Percentiles rank a stretch among this genome's conserved stretches.
Conservation (phyloP, 2,329 filamentous ascomycete genomes). For the Leptosphaerulina australis region DNA sequence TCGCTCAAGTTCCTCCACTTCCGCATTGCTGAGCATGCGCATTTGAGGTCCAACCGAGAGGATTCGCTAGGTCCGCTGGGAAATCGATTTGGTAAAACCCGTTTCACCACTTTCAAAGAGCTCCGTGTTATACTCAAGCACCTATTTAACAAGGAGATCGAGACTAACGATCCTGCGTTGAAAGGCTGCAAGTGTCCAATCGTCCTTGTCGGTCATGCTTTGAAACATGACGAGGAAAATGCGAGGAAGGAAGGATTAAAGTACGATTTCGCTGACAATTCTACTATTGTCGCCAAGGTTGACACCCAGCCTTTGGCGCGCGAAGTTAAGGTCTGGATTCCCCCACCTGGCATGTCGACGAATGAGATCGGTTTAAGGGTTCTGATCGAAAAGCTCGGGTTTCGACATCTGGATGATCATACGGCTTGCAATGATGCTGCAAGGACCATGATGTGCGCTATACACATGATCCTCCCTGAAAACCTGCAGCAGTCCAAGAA, state of each 20-base stretch:
- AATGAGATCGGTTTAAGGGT: slow-evolving; percentile 20
- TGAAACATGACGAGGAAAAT: slow-evolving; percentile 29
- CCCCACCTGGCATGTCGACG: neutral
- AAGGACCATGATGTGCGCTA: slow-evolving; percentile 32
- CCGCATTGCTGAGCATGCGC: slow-evolving; percentile 28
- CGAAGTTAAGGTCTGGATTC: slow-evolving; percentile 12
- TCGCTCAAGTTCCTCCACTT: slow-evolving; percentile 29
- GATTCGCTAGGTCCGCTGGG: slow-evolving; percentile 21
- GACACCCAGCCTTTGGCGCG: slow-evolving; percentile 34
- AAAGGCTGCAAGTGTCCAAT: slow-evolving; percentile 24
- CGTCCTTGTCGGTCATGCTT: slow-evolving; percentile 32
- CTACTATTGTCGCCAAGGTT: slow-evolving; percentile 25
- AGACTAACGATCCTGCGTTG: neutral
- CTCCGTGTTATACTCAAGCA: slow-evolving; percentile 18
- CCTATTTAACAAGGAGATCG: slow-evolving; percentile 23
- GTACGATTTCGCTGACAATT: slow-evolving; percentile 18
- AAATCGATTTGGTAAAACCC: slow-evolving; percentile 31
- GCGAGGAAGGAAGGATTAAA: slow-evolving; percentile 20
- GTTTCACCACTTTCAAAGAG: slow-evolving; percentile 25
- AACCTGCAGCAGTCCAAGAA: neutral
- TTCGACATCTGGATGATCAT: slow-evolving; percentile 25
- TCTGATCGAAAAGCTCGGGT: slow-evolving; percentile 16
- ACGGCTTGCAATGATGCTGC: slow-evolving; percentile 32
- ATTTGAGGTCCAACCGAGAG: slow-evolving; percentile 17
- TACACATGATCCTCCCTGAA: slow-evolving; percentile 22